These are phyloP conservation scores for Bathelium albidoporum DNA, from an alignment of 495 filamentous ascomycete species.

Conservation along the genomic window DNA sequence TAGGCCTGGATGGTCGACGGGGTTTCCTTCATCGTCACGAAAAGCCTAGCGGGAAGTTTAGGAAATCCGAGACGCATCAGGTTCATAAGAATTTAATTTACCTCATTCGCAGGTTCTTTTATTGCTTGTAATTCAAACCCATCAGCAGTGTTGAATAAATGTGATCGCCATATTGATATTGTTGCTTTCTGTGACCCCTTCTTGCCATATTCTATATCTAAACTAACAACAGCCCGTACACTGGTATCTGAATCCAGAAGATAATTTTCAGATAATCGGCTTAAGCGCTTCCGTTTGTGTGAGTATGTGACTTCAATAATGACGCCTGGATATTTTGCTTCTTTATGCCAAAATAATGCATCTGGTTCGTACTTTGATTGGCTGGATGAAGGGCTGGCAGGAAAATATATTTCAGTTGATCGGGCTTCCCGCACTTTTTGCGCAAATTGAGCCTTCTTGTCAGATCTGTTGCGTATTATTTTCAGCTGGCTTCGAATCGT, in stretches of 20 bases:
- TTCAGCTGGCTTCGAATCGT: constrained; percentile 16
- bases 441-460: constrained; percentile 10
- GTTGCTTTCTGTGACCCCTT: constrained; percentile 16
- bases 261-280: constrained; percentile 28
- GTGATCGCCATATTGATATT: constrained; percentile 13
- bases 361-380: constrained; percentile 26
- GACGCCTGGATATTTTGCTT: constrained; percentile 26
- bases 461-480: constrained; percentile 10
- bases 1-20: constrained; percentile 17
- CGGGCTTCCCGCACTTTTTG: constrained; percentile 16
- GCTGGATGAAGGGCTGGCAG: not conserved
- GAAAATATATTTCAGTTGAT: constrained; percentile 10
- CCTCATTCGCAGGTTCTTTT: constrained; percentile 15
- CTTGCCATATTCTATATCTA: constrained; percentile 27
- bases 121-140: constrained; percentile 15
- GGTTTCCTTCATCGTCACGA: constrained; percentile 20
- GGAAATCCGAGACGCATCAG: constrained; percentile 1
- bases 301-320: constrained; percentile 32
- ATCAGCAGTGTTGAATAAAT: constrained; percentile 14
- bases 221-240: constrained; percentile 25
- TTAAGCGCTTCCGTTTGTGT: constrained; percentile 25
- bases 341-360: constrained; percentile 24
- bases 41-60: constrained; percentile 9
- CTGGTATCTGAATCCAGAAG: constrained; percentile 25
- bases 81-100: constrained; percentile 1